Evolutionary conservation across 305 asterid species (phyloP).

Genomic region (Salvia sclarea): DNA sequence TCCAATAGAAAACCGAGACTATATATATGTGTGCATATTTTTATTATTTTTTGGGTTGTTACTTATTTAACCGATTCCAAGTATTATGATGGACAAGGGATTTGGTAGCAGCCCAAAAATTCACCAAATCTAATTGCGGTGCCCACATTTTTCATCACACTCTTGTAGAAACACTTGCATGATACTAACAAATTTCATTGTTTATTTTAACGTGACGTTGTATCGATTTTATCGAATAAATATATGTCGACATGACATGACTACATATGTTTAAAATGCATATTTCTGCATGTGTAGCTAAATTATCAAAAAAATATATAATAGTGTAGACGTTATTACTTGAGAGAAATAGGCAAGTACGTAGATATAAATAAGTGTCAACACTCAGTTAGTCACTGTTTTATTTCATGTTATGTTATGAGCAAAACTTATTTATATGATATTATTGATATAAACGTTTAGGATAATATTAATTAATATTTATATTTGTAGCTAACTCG

Average conservation of each 20-base stretch:
- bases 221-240: neutral
- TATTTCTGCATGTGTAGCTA: neutral
- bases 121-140: neutral
- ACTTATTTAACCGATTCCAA: neutral
- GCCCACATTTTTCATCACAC: constrained; percentile 21
- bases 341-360: too few species aligned
- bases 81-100: neutral
- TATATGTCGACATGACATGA: neutral
- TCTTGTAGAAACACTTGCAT: neutral
- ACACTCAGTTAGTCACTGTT: neutral
- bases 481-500: neutral
- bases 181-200: neutral
- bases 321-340: too few species aligned
- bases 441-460: neutral
- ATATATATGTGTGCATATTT: too few species aligned
- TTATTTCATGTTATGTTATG: neutral
- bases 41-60: neutral
- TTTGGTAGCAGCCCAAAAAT: constrained; percentile 23
- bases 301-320: too few species aligned
- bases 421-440: neutral
- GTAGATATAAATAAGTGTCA: too few species aligned
- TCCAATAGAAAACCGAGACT: neutral
- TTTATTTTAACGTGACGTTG: constrained; percentile 9
- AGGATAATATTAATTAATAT: neutral
- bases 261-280: neutral